Evolutionary conservation across 495 filamentous ascomycete species (phyloP).

Genomic region (Neurospora africana): DNA sequence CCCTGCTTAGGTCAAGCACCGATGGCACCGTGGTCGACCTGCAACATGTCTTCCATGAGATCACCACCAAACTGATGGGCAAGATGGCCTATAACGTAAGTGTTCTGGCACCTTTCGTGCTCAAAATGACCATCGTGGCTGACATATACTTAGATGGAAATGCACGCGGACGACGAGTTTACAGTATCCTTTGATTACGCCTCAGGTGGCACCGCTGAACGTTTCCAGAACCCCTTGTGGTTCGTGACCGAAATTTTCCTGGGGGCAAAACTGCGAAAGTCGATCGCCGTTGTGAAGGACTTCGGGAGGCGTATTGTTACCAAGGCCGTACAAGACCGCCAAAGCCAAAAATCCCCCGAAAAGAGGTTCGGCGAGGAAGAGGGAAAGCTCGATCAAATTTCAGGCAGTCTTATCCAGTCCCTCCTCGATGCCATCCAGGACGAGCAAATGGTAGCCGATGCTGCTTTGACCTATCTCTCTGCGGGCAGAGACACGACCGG

Average conservation of each 20-base stretch:
- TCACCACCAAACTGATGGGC: conserved; percentile 51
- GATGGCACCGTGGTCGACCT: conserved; percentile 33
- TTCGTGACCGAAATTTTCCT: conserved; percentile 41
- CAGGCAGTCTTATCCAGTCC: conserved; percentile 45
- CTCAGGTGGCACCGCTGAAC: conserved; percentile 45
- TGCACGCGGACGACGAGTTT: conserved; percentile 47
- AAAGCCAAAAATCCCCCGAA: neutral
- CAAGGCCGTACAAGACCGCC: conserved; percentile 29
- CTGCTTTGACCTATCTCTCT: conserved; percentile 50
- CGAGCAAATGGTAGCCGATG: conserved; percentile 42
- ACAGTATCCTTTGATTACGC: conserved; percentile 46
- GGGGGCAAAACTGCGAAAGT: conserved; percentile 34
- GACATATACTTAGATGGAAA: conserved; percentile 39
- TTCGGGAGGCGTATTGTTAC: conserved; percentile 44
- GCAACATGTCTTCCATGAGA: conserved; percentile 45
- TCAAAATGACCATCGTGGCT: neutral
- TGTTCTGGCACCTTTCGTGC: neutral
- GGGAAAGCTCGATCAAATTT: conserved; percentile 32
- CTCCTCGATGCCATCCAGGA: conserved; percentile 42
- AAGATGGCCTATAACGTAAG: conserved; percentile 49
- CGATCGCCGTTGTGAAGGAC: conserved; percentile 34
- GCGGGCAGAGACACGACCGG: conserved; percentile 51
- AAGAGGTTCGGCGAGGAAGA: conserved; percentile 1
- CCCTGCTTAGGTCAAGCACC: conserved; percentile 17
- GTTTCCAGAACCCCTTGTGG: conserved; percentile 54